Conservation (phyloP, 257 asterid species). For the Leptodermis oblonga region DNA sequence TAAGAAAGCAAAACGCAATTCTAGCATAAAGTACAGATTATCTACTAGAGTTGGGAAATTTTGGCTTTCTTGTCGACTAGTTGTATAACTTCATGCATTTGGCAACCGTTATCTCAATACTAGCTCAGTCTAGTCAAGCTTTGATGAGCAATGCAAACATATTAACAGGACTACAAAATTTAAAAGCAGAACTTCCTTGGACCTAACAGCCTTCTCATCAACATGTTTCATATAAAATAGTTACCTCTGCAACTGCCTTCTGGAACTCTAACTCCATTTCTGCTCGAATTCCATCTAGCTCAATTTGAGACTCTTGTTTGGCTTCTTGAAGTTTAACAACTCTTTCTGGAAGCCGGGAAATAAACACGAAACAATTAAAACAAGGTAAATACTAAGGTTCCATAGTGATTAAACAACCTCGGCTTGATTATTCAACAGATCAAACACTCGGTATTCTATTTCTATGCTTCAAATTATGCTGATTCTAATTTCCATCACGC, state of each 20-base stretch:
- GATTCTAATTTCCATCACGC: neutral
- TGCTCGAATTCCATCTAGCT: conserved; percentile 14
- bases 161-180: neutral
- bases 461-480: neutral
- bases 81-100: neutral
- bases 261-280: conserved; percentile 20
- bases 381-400: neutral
- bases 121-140: neutral
- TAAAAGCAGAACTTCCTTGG: neutral
- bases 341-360: conserved; percentile 12
- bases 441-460: neutral
- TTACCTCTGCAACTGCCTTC: conserved; percentile 15
- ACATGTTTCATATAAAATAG: neutral
- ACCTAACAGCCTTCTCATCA: neutral
- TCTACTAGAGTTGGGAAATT: neutral
- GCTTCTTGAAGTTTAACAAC: conserved; percentile 14
- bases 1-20: neutral
- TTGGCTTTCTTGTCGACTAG: neutral
- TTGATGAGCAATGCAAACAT: neutral
- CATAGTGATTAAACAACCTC: neutral
- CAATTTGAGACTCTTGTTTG: conserved; percentile 19
- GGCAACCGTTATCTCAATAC: neutral
- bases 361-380: neutral
- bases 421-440: neutral
- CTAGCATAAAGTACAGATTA: neutral